phyloP scores from a whole-genome alignment of 352 stramenopile genomes.

The Phytophthora sansomeana region DNA sequence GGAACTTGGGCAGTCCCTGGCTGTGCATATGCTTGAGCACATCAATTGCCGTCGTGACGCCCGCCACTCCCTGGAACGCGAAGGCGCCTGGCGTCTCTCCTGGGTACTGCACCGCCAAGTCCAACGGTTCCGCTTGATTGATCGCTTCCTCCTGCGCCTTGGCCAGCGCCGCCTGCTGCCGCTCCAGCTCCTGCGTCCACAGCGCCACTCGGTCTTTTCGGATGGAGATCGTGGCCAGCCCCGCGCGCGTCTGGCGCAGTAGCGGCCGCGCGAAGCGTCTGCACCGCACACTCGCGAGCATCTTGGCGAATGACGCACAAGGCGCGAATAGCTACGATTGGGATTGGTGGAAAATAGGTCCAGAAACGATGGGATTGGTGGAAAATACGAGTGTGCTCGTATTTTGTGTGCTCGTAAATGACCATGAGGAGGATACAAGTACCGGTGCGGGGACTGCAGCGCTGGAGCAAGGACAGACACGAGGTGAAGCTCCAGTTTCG shows the following conservation, averaged over 20 bases:
- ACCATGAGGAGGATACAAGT: not conserved
- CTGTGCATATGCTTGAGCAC: conserved; percentile 68
- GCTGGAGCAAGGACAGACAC: conserved; percentile 38
- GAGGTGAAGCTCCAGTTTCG: conserved; percentile 66
- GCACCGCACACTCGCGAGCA: conserved; percentile 28
- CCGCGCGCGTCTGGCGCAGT: conserved; percentile 20
- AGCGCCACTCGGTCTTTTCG: conserved; percentile 53
- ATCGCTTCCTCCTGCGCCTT: conserved; percentile 16
- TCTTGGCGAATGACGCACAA: conserved; percentile 17
- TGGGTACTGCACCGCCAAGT: conserved; percentile 51
- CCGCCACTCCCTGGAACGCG: conserved; percentile 53
- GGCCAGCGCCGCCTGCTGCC: conserved; percentile 43
- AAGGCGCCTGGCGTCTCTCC: conserved; percentile 31
- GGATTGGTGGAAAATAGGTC: not conserved
- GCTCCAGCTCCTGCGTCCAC: conserved; percentile 64
- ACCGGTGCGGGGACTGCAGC: conserved; percentile 32
- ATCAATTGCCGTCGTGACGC: conserved; percentile 63
- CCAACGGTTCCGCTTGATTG: conserved; percentile 41
- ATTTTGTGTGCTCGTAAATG: too few relatives aligned
- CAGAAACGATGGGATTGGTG: not conserved
- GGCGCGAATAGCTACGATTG: not conserved
- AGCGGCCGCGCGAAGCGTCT: conserved; percentile 16
- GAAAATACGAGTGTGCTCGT: not conserved
- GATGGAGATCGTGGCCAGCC: conserved; percentile 47
- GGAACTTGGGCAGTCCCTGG: conserved; percentile 60